These are phyloP conservation scores for Stereum hirsutum DNA, from an alignment of 1,284 basidiomycete species.

Conservation along the genomic window DNA sequence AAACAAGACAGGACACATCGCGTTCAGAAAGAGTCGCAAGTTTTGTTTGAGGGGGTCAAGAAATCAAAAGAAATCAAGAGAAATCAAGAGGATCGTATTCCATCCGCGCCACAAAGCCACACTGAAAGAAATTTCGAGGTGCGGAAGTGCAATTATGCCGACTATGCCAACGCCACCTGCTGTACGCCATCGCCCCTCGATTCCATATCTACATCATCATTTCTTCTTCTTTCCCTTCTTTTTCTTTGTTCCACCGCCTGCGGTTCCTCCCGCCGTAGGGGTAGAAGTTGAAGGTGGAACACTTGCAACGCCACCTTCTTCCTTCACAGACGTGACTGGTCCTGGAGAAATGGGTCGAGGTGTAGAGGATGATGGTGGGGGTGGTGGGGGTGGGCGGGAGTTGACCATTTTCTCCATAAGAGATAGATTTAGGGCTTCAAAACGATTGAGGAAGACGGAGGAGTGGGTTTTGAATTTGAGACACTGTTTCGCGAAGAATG, in stretches of 20 bases:
- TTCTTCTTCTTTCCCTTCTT: conserved; percentile 8
- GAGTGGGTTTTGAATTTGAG: conserved; percentile 93
- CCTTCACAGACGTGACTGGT: conserved; percentile 10
- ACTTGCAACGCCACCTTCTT: conserved; percentile 12
- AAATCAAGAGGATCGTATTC: too few relatives aligned
- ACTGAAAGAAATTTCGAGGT: too few relatives aligned
- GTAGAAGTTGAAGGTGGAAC: conserved; percentile 9
- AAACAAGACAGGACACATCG: too few relatives aligned
- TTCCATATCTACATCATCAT: too few relatives aligned
- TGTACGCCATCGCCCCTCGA: too few relatives aligned
- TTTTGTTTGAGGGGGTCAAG: too few relatives aligned
- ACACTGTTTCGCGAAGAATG: conserved; percentile 44
- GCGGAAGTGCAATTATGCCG: too few relatives aligned
- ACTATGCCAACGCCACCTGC: too few relatives aligned
- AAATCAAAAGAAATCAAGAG: too few relatives aligned
- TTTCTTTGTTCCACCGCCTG: conserved; percentile 10
- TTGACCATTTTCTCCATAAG: conserved; percentile 82
- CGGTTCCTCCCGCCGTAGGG: conserved; percentile 1
- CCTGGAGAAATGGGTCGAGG: conserved; percentile 10
- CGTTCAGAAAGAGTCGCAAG: too few relatives aligned
- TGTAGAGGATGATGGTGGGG: conserved; percentile 10
- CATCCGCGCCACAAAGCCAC: too few relatives aligned
- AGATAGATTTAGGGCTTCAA: conserved; percentile 82
- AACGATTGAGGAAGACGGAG: conserved; percentile 89
- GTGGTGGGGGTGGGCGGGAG: conserved; percentile 22